Base-by-base conservation (phyloP, 176 grass and related monocot genomes). In the Oryza coarctata region DNA sequence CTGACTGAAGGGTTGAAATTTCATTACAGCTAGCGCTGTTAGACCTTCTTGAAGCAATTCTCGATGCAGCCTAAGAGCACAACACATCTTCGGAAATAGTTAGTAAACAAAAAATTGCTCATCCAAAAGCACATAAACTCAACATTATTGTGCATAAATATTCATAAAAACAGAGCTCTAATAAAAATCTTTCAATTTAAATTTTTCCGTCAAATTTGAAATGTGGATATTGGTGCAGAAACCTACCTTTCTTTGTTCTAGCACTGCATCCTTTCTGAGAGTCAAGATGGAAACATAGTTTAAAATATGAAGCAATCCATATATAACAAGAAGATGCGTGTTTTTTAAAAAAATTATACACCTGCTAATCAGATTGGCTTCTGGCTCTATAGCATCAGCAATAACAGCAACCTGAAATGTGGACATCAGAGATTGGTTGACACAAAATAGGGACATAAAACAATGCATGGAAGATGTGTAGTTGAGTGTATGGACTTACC, bases 211-310 rank as follows among this genome's bases (percentile, higher is more conserved):
- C 49, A 81, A 82, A 75, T 38, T 77, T 82, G 27, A 90, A 61
- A 47, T 70, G 57, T 89, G 70, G 73, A 87, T 52, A 49, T 89
- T 83, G 41, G 43, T 82, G 77, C 9, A 70, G 39, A 43, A 82
- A 44, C 31, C 67, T 85, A 94, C 95, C 92, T 89, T 85, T 91
- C 88, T 93, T 75, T 89, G 87, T 81, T 83, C 83, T 77, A 91
- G 35, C 10, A 88, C 86, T 78, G 78, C 85, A 40, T 89, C 92
- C 81, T 89, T 97, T 86, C 95, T 97, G 84, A 77, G 49, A 83
- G 71, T 73, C 76, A 92, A 86, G 73, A 61, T 22, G n/a, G 73
- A 73, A 84, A 89, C 63, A 81, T 58, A 41, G 76, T 71, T 70
- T 41, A 79, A 76, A 85, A 83, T 68, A 82, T 23, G 20, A 64